A percentile compares a stretch with the other conserved stretches of the same genome.
phyloP scores from a whole-genome alignment of 2,329 filamentous ascomycete species.

The Xylaria sp. region DNA sequence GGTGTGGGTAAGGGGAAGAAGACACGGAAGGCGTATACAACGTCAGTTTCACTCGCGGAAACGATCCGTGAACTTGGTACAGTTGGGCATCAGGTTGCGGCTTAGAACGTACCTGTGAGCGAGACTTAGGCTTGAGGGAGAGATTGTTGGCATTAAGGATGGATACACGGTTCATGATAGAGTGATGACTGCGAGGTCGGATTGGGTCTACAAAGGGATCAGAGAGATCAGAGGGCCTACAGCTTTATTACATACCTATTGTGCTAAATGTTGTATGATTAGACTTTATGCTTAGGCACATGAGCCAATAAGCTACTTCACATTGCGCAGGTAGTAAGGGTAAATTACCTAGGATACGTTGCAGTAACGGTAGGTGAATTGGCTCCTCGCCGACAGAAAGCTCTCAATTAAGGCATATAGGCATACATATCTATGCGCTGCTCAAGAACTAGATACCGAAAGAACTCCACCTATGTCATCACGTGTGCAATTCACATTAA shows the following conservation, averaged over 20 bases:
- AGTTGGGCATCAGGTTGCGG: constrained; percentile 33
- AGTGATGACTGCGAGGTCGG: background rate
- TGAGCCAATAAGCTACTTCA: no score
- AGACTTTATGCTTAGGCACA: background rate
- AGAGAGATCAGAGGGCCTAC: background rate
- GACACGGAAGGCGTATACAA: constrained; percentile 50
- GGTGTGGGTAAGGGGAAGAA: constrained; percentile 29
- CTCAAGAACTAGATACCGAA: no score
- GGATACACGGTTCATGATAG: background rate
- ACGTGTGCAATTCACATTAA: background rate
- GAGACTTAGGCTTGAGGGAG: background rate
- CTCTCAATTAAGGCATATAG: no score
- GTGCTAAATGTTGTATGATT: background rate
- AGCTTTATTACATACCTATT: background rate
- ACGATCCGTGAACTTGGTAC: constrained; percentile 50
- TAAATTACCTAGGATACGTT: background rate
- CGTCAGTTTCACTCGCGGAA: constrained; percentile 54
- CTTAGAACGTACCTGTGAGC: constrained; percentile 1
- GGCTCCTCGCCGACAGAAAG: background rate
- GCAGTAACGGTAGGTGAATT: background rate
- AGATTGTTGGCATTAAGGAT: background rate
- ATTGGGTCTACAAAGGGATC: background rate
- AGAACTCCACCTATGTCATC: background rate
- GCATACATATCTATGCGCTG: no score
- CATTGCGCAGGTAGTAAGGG: background rate